Percentiles rank a stretch among this genome's conserved stretches.
Conservation (phyloP, 371 early-diverging fungal genomes). For the Mucor piriformis region DNA sequence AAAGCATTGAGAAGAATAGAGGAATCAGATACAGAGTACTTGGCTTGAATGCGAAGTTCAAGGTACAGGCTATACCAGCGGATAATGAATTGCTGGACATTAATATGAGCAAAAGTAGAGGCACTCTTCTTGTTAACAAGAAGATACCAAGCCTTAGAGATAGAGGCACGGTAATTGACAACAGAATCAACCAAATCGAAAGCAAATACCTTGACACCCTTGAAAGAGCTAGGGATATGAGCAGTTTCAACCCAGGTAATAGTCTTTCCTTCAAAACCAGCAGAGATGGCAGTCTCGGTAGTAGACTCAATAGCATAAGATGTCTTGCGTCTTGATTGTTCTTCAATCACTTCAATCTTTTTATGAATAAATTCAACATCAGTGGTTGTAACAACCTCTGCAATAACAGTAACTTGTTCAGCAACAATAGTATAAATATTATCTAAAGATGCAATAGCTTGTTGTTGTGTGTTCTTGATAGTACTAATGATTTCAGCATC, state of each 20-base stretch:
- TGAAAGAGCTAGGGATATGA: constrained; percentile 36
- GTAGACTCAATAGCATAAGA: constrained; percentile 26
- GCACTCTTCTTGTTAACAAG: constrained; percentile 7
- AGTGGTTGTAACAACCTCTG: constrained; percentile 15
- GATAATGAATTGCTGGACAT: constrained; percentile 25
- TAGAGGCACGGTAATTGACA: constrained; percentile 33
- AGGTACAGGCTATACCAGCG: constrained; percentile 42
- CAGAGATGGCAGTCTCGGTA: constrained; percentile 28
- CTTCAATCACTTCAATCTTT: constrained; percentile 20
- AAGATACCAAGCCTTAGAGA: constrained; percentile 26
- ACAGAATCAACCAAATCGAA: constrained; percentile 45
- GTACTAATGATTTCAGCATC: constrained; percentile 13
- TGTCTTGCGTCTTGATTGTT: constrained; percentile 31
- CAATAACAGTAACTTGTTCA: constrained; percentile 24
- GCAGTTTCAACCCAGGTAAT: constrained; percentile 43
- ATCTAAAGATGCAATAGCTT: constrained; percentile 35
- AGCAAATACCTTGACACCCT: constrained; percentile 37
- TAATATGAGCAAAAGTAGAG: constrained; percentile 21
- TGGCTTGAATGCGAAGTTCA: constrained; percentile 18
- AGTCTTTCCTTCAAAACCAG: constrained; percentile 45
- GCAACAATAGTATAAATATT: constrained; percentile 28
- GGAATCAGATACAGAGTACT: constrained; percentile 22
- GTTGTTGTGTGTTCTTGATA: constrained; percentile 27
- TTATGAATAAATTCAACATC: constrained; percentile 19
- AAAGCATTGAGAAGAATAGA: constrained; percentile 28